Percentiles rank a stretch among this genome's conserved stretches.
These are phyloP conservation scores for Hymenoscyphus occultus DNA, from an alignment of 2,329 filamentous ascomycete genomes.

Conservation along the genomic window DNA sequence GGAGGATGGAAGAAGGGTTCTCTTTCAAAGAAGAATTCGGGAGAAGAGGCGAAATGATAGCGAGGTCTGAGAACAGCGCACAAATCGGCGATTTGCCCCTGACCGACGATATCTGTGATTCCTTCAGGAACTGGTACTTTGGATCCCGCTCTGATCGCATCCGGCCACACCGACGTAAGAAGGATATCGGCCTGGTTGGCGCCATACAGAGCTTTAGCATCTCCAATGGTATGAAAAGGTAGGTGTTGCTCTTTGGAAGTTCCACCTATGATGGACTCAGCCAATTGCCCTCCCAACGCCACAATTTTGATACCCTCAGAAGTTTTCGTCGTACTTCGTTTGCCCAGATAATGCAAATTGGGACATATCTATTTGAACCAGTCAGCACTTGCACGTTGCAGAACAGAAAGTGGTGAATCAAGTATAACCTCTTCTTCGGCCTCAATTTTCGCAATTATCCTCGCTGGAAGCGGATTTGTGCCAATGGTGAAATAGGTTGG, in stretches of 20 bases:
- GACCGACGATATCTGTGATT: slow-evolving; percentile 49
- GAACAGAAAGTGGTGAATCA: slow-evolving; percentile 5
- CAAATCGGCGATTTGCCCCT: slow-evolving; percentile 73
- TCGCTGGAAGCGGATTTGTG: slow-evolving; percentile 64
- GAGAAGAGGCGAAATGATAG: slow-evolving; percentile 79
- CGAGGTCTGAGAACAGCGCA: slow-evolving; percentile 79
- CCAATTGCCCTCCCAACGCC: slow-evolving; percentile 73
- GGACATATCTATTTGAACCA: slow-evolving; percentile 61
- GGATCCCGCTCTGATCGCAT: slow-evolving; percentile 66
- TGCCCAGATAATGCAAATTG: slow-evolving; percentile 89
- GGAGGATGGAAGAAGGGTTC: slow-evolving; percentile 81
- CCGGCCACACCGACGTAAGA: slow-evolving; percentile 83
- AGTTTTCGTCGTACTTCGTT: slow-evolving; percentile 83
- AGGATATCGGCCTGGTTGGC: slow-evolving; percentile 82
- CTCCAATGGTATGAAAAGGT: slow-evolving; percentile 74
- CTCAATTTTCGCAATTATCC: slow-evolving; percentile 70
- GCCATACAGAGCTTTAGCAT: slow-evolving; percentile 72
- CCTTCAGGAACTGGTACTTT: slow-evolving; percentile 56
- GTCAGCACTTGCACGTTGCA: slow-evolving; percentile 15
- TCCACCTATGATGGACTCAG: slow-evolving; percentile 57
- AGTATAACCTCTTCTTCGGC: slow-evolving; percentile 56
- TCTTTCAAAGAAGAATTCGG: slow-evolving; percentile 70
- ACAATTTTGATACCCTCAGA: slow-evolving; percentile 86
- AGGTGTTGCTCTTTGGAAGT: slow-evolving; percentile 69
- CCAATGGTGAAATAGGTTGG: slow-evolving; percentile 91